Base-by-base conservation (phyloP, 768 basidiomycete genomes). In the Pleurotus sapidus region DNA sequence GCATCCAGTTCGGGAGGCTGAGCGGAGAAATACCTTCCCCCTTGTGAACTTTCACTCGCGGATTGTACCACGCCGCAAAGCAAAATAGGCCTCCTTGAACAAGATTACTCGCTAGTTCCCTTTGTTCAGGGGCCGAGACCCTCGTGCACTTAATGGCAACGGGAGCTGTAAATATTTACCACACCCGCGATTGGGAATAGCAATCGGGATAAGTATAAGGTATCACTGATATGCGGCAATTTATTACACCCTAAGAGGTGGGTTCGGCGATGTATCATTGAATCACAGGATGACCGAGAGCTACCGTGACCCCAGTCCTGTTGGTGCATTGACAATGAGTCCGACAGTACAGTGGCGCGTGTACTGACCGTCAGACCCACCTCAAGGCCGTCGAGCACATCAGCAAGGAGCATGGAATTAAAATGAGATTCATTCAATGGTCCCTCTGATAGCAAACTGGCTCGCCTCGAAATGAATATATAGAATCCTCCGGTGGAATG, bases 21-120 rank as follows among this genome's bases (percentile, higher is more conserved):
- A 54, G 39, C 37, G 51, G 51, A 42, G 51, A 53, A 54, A 42
- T 30, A 54, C 39, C 51, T 39, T 54, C 24, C n/a, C 51, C 51
- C 51, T 23, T 50, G 49, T 50, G 49, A 50, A 50, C 25, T 50
- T 38, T 27, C 27, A 45, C 42, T n/a, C 42, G 9, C 3, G 30
- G 30, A 30, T 30, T 9, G 30, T 34, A 34, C 30, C 30, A 34
- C 30, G 30, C 30, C 30, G 30, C 30, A 34, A 34, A 34, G 3
- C 30, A 11, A 34, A 34, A 34, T 9, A 34, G 8, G 8, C 11
- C 9, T 34, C 30, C 30, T 34, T 34, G 30, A 11, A 34, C 30
- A 34, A 34, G 30, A 34, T 34, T 34, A 34, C 11, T 34, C 30
- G 30, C 30, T 42, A 11, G 39, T 20, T 9, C 15, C 17, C 42